Base-by-base conservation (phyloP, 495 filamentous ascomycete species). In the Penicillium crystallinum region DNA sequence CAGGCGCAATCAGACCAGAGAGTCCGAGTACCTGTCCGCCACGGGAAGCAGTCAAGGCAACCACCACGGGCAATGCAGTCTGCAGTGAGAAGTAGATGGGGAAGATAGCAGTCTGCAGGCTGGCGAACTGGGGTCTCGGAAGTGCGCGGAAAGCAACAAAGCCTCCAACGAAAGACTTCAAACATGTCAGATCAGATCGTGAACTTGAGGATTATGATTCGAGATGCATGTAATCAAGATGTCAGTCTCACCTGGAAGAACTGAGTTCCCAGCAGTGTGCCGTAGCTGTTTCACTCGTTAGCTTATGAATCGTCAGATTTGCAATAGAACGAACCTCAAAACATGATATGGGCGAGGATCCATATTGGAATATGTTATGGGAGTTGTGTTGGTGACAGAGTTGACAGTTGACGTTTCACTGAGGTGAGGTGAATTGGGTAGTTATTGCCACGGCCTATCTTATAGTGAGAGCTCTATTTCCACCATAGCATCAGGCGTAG, bases 51-150 rank as follows among this genome's bases (percentile, higher is more conserved):
- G 92, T 97, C 47, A 95, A 63, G n/a, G 86, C 84, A 8, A 96
- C 72, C 17, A 90, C 57, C 12, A 83, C 65, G 6, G 92, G 88
- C 3, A 89, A 74, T 5, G 79, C 77, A 4, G 87, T 81, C 74
- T 96, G 91, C 37, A 96, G 67, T 21, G 79, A 73, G 68, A 97
- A 96, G 74, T 92, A 97, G 57, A 86, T 68, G 19, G 92, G 92
- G 71, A 95, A 92, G 61, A 90, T 82, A 58, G 79, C 79, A 30
- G 80, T 71, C 71, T 95, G 92, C 22, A 97, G 77, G 31, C 80
- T 75, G 5, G 83, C 76, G 72, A 97, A 97, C 64, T 91, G 84
- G 0, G 89, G 82, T 9, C 89, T 83, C 9, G 88, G 77, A 41
- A 97, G 82, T 48, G 81, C 78, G 38, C 75, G 77, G 76, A 83